Conservation (phyloP, 2,329 filamentous ascomycete species). For the Chrysosporium queenslandicum region DNA sequence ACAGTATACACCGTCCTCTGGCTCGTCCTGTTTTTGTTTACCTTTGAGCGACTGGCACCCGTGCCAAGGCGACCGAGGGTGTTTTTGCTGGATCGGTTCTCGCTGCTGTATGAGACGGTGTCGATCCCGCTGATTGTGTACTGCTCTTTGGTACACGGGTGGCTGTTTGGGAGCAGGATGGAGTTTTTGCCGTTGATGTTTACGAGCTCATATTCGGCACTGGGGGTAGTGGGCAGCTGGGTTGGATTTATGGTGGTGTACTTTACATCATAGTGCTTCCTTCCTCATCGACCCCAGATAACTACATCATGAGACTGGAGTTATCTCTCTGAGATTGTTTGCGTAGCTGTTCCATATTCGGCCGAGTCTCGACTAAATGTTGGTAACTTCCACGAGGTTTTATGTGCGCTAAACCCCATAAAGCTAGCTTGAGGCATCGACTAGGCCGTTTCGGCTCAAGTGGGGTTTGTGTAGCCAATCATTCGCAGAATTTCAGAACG, state of each 20-base stretch:
- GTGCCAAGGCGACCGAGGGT: conserved; percentile 69
- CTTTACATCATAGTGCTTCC: conserved; percentile 43
- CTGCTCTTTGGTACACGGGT: conserved; percentile 69
- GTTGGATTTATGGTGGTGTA: conserved; percentile 88
- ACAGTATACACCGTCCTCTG: conserved; percentile 86
- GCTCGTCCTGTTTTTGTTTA: conserved; percentile 74
- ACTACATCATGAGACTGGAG: neutral
- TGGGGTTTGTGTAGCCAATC: too few species aligned
- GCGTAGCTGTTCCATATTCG: too few species aligned
- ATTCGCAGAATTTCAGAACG: too few species aligned
- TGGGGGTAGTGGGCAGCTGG: conserved; percentile 96
- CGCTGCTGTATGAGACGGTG: conserved; percentile 76
- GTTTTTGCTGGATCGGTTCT: conserved; percentile 85
- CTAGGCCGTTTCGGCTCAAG: too few species aligned
- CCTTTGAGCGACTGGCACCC: conserved; percentile 79
- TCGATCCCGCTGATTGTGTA: conserved; percentile 85
- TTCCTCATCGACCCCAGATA: neutral
- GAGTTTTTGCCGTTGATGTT: conserved; percentile 97
- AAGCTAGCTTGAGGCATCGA: too few species aligned
- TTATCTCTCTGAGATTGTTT: neutral
- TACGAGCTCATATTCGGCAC: conserved; percentile 83
- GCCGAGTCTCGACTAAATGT: too few species aligned
- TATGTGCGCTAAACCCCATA: too few species aligned
- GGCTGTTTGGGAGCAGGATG: conserved; percentile 67
- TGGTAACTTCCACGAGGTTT: too few species aligned